Percentiles rank a stretch among this genome's conserved stretches.
Evolutionary conservation across 1,284 basidiomycete species (phyloP).

Genomic region (Somion occarium): DNA sequence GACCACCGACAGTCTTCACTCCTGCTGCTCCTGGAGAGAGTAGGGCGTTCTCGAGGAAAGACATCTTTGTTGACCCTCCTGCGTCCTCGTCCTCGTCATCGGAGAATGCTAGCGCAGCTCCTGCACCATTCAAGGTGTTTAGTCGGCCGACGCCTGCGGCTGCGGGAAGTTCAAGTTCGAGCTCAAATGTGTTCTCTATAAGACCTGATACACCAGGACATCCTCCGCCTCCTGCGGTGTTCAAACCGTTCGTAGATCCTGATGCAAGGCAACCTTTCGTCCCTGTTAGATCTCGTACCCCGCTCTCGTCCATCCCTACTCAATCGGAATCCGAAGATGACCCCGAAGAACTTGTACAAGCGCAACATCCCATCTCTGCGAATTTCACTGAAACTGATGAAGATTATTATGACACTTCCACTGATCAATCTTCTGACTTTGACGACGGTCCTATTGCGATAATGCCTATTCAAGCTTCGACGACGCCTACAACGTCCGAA

Average conservation of each 20-base stretch:
- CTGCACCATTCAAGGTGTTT: slow-evolving; percentile 64
- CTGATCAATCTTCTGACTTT: slow-evolving; percentile 4
- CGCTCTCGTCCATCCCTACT: not conserved
- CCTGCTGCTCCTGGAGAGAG: not conserved
- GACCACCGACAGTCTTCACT: slow-evolving; percentile 6
- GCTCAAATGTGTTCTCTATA: slow-evolving; percentile 12
- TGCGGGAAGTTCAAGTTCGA: slow-evolving; percentile 15
- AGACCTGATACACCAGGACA: not conserved
- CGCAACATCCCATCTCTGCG: not conserved
- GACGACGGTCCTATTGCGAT: slow-evolving; percentile 1
- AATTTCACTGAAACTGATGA: not conserved
- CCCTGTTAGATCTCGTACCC: not conserved
- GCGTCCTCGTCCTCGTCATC: not conserved
- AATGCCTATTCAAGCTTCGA: slow-evolving; percentile 7
- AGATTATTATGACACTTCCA: slow-evolving; percentile 6
- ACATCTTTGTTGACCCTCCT: slow-evolving; percentile 7
- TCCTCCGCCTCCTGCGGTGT: slow-evolving; percentile 19
- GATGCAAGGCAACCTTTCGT: slow-evolving; percentile 11
- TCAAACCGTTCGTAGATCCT: slow-evolving; percentile 40
- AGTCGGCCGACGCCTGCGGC: slow-evolving; percentile 49
- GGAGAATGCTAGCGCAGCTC: not conserved
- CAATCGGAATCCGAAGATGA: slow-evolving; percentile 13
- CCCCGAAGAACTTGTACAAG: slow-evolving; percentile 6
- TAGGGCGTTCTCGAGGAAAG: slow-evolving; percentile 1
- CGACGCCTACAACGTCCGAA: slow-evolving; percentile 9